Conservation (phyloP, 2,329 filamentous ascomycete genomes). For the Ophiocordyceps unilateralis region DNA sequence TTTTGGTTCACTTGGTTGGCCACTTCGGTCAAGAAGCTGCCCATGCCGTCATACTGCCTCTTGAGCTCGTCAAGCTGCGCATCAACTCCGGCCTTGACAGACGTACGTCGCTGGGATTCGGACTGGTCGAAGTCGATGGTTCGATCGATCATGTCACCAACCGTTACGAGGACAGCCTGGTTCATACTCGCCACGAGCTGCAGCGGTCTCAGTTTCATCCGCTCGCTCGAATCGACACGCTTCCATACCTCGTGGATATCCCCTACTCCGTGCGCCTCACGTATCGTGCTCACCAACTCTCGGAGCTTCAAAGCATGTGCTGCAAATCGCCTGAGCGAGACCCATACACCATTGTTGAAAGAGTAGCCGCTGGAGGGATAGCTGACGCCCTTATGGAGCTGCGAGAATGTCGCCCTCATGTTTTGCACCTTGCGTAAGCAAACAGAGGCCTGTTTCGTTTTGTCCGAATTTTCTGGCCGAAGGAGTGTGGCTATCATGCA, state of each 20-base stretch:
- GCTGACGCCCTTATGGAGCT: constrained; percentile 64
- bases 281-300: constrained; percentile 30
- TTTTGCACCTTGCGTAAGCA: constrained; percentile 59
- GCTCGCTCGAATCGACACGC: background rate
- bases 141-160: constrained; percentile 55
- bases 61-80: constrained; percentile 62
- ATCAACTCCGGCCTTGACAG: constrained; percentile 57
- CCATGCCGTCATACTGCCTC: constrained; percentile 59
- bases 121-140: constrained; percentile 71
- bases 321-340: constrained; percentile 52
- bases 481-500: constrained; percentile 50
- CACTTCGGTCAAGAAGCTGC: constrained; percentile 52
- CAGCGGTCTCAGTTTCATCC: background rate
- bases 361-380: constrained; percentile 27
- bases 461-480: constrained; percentile 45
- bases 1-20: constrained; percentile 43
- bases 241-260: constrained; percentile 8
- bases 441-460: constrained; percentile 36
- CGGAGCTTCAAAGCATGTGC: constrained; percentile 53
- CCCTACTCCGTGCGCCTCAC: constrained; percentile 4
- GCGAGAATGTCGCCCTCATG: constrained; percentile 48
- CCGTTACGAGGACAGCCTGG: constrained; percentile 36
- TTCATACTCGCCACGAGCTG: constrained; percentile 45
- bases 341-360: constrained; percentile 54
- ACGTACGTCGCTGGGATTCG: constrained; percentile 50